Base-by-base conservation (phyloP, 495 filamentous ascomycete species). In the Astrothelium subdiscretum region DNA sequence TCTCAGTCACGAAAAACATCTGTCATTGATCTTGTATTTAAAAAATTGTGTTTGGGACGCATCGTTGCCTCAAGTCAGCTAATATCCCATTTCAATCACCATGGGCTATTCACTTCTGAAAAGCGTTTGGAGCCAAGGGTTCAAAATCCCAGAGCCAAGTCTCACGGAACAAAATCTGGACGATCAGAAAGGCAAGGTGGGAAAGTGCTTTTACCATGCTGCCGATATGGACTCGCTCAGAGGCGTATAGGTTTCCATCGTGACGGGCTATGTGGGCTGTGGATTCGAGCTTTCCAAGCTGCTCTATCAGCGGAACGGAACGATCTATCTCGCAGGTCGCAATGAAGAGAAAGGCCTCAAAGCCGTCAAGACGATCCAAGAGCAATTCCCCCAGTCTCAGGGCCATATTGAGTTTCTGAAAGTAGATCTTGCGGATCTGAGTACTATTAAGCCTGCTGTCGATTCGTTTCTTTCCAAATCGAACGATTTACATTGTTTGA, bases 241-340 rank as follows among this genome's bases (percentile, higher is more conserved):
- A 8, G 10, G 12, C 20, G 12, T 5, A 18, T 8, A 54, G 48
- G 67, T 69, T 26, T 74, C 69, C 63, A 61, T 84, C 26, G 76
- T 85, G 12, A 82, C 82, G 1, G 81, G 81, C 32, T 79, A 78
- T 57, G 68, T 75, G 18, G 78, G 80, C 22, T 68, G 81, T 62
- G 79, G 80, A 43, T 71, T 73, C 62, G 77, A 81, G 64, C 70
- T 81, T 15, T 73, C 74, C 32, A 70, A 62, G 58, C 73, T 79
- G 24, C 75, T 81, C 20, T 80, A 75, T 62, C 61, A 67, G 22
- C 73, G 74, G 52, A 76, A 78, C 44, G 81, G 74, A 24, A 80
- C 71, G 2, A 77, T 85, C 48, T 83, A 81, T 70, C 66, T 83
- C 29, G 77, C 79, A n/a, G 73, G 75, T n/a, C 80, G 82, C 42